A percentile compares a stretch with the other conserved stretches of the same genome.
These are phyloP conservation scores for Mucor lusitanicus DNA, from an alignment of 371 early-diverging fungal species.

Conservation along the genomic window DNA sequence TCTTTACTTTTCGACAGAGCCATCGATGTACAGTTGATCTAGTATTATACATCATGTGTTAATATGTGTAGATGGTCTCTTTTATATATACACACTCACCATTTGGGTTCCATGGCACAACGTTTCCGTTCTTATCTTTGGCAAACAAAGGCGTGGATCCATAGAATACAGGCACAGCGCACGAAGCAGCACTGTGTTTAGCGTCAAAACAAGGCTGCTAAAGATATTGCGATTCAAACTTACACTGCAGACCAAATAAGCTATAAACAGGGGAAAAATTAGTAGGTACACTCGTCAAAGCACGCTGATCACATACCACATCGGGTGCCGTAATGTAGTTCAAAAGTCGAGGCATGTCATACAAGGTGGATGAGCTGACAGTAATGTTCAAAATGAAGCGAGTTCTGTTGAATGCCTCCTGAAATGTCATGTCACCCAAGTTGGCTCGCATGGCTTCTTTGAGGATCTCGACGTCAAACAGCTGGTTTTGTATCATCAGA, in stretches of 20 bases:
- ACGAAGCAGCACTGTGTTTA: constrained; percentile 66
- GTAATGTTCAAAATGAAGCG: constrained; percentile 77
- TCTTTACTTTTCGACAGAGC: constrained; percentile 71
- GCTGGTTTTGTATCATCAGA: constrained; percentile 67
- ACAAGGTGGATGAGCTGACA: constrained; percentile 71
- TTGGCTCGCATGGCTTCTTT: constrained; percentile 66
- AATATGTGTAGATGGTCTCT: neutral
- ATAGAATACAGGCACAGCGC: constrained; percentile 77
- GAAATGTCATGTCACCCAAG: constrained; percentile 86
- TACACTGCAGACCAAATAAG: constrained; percentile 86
- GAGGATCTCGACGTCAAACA: constrained; percentile 78
- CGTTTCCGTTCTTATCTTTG: constrained; percentile 66
- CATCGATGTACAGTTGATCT: constrained; percentile 65
- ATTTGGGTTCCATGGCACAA: constrained; percentile 75
- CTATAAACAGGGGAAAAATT: too few species aligned
- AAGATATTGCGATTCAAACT: constrained; percentile 14
- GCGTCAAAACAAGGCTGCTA: neutral
- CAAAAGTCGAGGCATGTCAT: constrained; percentile 78
- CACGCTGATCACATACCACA: constrained; percentile 49
- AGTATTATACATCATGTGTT: neutral
- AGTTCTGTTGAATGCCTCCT: constrained; percentile 76
- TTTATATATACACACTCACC: too few species aligned
- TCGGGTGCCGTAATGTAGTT: constrained; percentile 85
- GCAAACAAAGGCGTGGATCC: constrained; percentile 68
- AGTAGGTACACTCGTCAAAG: too few species aligned